phyloP scores from a whole-genome alignment of 331 rosid species.

The Acacia concinna region DNA sequence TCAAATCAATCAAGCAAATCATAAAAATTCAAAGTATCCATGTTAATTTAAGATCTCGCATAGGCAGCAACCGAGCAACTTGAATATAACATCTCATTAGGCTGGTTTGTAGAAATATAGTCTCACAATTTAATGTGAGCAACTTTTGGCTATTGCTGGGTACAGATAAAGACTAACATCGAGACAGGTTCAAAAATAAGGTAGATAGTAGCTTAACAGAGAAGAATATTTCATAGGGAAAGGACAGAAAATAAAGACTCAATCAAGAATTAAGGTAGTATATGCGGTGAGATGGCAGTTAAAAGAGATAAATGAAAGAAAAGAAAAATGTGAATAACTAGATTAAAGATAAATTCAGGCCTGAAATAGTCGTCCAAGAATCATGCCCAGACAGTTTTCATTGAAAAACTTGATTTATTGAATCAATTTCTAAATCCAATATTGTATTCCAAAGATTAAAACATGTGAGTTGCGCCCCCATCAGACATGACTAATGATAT shows the following conservation, averaged over 20 bases:
- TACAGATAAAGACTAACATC: background rate
- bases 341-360: background rate
- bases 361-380: too few relatives aligned
- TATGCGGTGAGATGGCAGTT: background rate
- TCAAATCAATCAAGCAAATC: slow-evolving; percentile 19
- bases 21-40: slow-evolving; percentile 8
- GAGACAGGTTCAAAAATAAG: background rate
- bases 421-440: background rate
- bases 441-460: background rate
- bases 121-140: background rate
- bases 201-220: background rate
- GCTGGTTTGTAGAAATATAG: background rate
- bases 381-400: background rate
- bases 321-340: background rate
- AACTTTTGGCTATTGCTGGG: background rate
- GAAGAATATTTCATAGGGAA: background rate
- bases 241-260: background rate
- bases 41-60: background rate
- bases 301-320: background rate
- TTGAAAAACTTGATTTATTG: background rate
- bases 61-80: slow-evolving; percentile 11
- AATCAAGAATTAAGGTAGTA: background rate
- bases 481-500: background rate
- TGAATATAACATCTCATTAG: slow-evolving; percentile 11
- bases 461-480: background rate